Percentiles rank a stretch among this genome's conserved stretches.
phyloP scores from a whole-genome alignment of 2,329 filamentous ascomycete species.

The Aspergillus sp. region DNA sequence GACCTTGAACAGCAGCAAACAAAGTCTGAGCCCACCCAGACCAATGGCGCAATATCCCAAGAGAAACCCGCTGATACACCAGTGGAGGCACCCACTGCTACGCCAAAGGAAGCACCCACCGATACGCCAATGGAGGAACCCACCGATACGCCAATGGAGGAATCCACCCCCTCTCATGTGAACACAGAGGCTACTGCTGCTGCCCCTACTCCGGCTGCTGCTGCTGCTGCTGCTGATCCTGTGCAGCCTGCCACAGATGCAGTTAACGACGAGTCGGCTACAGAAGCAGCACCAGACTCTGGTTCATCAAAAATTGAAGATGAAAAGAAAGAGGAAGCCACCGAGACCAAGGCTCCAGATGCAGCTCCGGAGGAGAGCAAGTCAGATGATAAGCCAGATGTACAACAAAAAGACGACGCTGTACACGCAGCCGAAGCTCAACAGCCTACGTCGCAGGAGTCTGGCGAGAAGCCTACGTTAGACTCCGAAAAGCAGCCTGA shows the following conservation, averaged over 20 bases:
- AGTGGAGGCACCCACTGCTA: not conserved
- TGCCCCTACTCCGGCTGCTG: not conserved
- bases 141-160: not conserved
- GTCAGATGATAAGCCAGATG: not conserved
- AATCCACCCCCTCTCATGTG: not conserved
- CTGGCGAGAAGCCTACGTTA: constrained; percentile 1
- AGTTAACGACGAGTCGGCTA: not conserved
- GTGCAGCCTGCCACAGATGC: constrained; percentile 8
- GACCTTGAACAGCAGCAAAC: constrained; percentile 9
- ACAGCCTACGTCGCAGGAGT: not conserved
- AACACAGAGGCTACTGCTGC: not conserved
- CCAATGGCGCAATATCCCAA: constrained; percentile 3
- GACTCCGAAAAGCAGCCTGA: constrained; percentile 13
- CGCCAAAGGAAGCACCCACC: not conserved
- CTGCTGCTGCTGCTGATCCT: not conserved
- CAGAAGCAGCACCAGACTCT: not conserved
- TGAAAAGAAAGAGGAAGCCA: not conserved
- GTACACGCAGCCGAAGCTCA: not conserved
- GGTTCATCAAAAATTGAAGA: not conserved
- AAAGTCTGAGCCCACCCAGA: not conserved
- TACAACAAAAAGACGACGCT: constrained; percentile 11
- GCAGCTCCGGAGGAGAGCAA: not conserved
- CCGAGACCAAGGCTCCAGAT: not conserved
- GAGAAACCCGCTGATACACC: constrained; percentile 3
- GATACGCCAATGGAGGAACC: not conserved